These are phyloP conservation scores for Talaromyces atroroseus DNA, from an alignment of 2,329 filamentous ascomycete genomes.

Conservation along the genomic window DNA sequence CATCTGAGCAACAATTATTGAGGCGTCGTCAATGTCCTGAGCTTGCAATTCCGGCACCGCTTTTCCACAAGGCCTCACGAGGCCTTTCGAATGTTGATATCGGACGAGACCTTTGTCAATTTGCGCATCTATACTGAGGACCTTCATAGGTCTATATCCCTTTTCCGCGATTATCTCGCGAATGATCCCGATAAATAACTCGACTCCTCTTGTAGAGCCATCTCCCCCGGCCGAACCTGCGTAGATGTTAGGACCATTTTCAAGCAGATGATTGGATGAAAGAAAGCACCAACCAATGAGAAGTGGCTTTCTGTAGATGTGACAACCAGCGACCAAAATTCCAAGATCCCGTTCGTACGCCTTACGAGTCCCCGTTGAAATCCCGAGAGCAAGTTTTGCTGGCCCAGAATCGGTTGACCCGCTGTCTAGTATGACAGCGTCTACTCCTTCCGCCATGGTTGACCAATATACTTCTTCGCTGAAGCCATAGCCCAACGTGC, in stretches of 20 bases:
- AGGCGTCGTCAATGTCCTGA: constrained; percentile 35
- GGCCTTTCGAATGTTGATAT: constrained; percentile 23
- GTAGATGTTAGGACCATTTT: not conserved
- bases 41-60: constrained; percentile 38
- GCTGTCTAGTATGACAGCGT: constrained; percentile 23
- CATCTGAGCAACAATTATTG: constrained; percentile 41
- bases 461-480: constrained; percentile 38
- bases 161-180: constrained; percentile 26
- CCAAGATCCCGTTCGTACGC: constrained; percentile 41
- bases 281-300: constrained; percentile 25
- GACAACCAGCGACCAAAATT: constrained; percentile 33
- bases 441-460: constrained; percentile 31
- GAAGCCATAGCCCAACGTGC: constrained; percentile 45
- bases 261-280: not conserved
- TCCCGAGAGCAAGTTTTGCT: constrained; percentile 20
- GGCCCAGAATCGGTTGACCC: constrained; percentile 26
- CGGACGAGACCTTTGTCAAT: constrained; percentile 34
- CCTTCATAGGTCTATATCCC: constrained; percentile 21
- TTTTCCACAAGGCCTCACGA: constrained; percentile 36
- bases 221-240: constrained; percentile 43
- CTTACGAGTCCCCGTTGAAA: constrained; percentile 33
- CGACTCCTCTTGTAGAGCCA: constrained; percentile 41
- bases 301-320: constrained; percentile 32
- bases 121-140: constrained; percentile 33
- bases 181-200: constrained; percentile 36